Evolutionary conservation across 2,329 filamentous ascomycete species (phyloP).

Genomic region (Venturia pyrina): DNA sequence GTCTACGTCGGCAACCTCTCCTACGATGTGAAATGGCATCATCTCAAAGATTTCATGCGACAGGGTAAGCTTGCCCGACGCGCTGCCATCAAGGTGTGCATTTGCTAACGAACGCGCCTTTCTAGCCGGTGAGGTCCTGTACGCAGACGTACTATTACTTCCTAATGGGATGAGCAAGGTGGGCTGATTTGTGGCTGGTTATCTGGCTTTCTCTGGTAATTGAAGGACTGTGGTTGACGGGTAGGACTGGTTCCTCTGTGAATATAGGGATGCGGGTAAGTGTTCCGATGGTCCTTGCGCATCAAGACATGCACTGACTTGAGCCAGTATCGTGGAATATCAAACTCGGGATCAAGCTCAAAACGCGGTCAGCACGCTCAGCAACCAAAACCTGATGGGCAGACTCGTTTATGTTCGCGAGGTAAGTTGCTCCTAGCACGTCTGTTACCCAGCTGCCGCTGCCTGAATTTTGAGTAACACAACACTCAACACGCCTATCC

Average conservation of each 20-base stretch:
- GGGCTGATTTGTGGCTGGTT: conserved; percentile 84
- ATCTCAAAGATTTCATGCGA: conserved; percentile 99
- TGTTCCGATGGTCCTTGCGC: conserved; percentile 19
- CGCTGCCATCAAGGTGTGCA: conserved; percentile 11
- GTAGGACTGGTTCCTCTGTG: conserved; percentile 74
- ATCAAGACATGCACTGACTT: neutral
- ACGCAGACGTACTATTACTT: conserved; percentile 98
- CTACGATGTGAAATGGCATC: conserved; percentile 99
- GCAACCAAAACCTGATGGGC: conserved; percentile 98
- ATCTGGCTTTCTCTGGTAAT: conserved; percentile 50
- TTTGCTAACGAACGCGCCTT: conserved; percentile 23
- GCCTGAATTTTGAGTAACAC: conserved; percentile 4
- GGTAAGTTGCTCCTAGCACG: conserved; percentile 42
- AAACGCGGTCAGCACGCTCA: conserved; percentile 91
- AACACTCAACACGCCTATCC: conserved; percentile 13
- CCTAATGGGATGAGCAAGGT: conserved; percentile 99
- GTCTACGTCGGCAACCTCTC: conserved; percentile 99
- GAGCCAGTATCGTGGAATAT: conserved; percentile 95
- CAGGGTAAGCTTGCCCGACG: conserved; percentile 54
- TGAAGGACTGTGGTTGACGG: conserved; percentile 99
- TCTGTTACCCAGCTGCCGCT: neutral
- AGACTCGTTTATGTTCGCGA: conserved; percentile 97
- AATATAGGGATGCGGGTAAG: conserved; percentile 99
- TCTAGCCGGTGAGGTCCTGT: conserved; percentile 94
- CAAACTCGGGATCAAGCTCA: conserved; percentile 98